Evolutionary conservation across 495 filamentous ascomycete genomes (phyloP).

Genomic region (Aspergillus haitiensis): DNA sequence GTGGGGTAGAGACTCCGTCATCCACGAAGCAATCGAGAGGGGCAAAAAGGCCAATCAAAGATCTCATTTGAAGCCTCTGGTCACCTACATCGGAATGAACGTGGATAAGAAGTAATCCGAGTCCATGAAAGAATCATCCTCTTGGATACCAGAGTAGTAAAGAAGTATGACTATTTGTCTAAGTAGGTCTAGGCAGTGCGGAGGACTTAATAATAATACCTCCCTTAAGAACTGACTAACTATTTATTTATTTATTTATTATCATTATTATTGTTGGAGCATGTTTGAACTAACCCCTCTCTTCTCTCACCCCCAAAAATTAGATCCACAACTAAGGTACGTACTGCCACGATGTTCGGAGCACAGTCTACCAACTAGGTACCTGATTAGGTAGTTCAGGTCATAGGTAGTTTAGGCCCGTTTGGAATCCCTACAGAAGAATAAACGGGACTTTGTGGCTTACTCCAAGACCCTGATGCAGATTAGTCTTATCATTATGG

Average conservation of each 20-base stretch:
- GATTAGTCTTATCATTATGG: slow-evolving; percentile 1
- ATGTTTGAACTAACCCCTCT: no score
- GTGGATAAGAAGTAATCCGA: background rate
- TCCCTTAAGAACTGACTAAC: no score
- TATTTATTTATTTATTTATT: no score
- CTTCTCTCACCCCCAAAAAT: no score
- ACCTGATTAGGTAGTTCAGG: no score
- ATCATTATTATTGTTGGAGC: no score
- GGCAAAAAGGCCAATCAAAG: slow-evolving; percentile 5
- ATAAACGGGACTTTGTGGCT: no score
- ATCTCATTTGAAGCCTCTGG: background rate
- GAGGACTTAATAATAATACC: no score
- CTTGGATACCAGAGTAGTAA: background rate
- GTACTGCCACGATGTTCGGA: no score
- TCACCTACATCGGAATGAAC: background rate
- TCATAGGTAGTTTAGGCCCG: no score
- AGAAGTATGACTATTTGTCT: background rate
- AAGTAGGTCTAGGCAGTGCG: background rate
- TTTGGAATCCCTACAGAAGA: background rate
- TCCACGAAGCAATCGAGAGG: slow-evolving; percentile 14
- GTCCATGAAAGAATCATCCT: background rate
- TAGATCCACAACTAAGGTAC: no score
- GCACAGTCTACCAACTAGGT: no score
- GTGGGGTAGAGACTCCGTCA: slow-evolving; percentile 21
- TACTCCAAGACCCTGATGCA: background rate